Evolutionary conservation across 2,329 filamentous ascomycete species (phyloP).

Genomic region (Chaetomiaceae sp.): DNA sequence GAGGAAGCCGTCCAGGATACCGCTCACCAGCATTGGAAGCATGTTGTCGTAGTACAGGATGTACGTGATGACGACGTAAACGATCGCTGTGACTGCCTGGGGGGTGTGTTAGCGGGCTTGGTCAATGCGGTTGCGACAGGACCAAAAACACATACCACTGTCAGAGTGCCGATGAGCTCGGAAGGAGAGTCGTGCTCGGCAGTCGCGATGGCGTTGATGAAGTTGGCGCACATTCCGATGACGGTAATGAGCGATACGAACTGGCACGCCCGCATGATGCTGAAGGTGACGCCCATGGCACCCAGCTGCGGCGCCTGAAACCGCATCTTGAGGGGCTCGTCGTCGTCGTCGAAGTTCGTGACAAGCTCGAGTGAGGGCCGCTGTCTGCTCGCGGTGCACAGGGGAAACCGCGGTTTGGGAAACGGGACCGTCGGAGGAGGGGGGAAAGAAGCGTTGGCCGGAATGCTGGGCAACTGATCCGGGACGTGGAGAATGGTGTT

Average conservation of each 20-base stretch:
- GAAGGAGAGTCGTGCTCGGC: slow-evolving; percentile 18
- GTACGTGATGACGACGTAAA: slow-evolving; percentile 24
- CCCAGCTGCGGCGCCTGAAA: slow-evolving; percentile 21
- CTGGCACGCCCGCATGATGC: slow-evolving; percentile 19
- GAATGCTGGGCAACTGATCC: slow-evolving; percentile 20
- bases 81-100: slow-evolving; percentile 16
- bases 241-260: slow-evolving; percentile 19
- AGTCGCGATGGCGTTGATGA: slow-evolving; percentile 19
- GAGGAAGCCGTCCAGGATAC: slow-evolving; percentile 17
- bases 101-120: slow-evolving; percentile 4
- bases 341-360: slow-evolving; percentile 11
- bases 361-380: slow-evolving; percentile 21
- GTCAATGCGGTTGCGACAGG: neutral
- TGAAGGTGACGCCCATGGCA: slow-evolving; percentile 22
- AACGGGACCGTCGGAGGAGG: slow-evolving; percentile 21
- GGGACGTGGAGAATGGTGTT: neutral
- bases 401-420: slow-evolving; percentile 21
- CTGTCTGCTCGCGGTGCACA: slow-evolving; percentile 21
- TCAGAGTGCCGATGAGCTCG: slow-evolving; percentile 22
- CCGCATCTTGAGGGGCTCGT: slow-evolving; percentile 12
- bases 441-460: slow-evolving; percentile 19
- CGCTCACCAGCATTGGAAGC: slow-evolving; percentile 19
- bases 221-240: slow-evolving; percentile 21
- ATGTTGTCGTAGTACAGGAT: slow-evolving; percentile 25
- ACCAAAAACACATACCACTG: slow-evolving; percentile 18